phyloP scores from a whole-genome alignment of 1,284 basidiomycete species.

The Rhodotorula sp. region DNA sequence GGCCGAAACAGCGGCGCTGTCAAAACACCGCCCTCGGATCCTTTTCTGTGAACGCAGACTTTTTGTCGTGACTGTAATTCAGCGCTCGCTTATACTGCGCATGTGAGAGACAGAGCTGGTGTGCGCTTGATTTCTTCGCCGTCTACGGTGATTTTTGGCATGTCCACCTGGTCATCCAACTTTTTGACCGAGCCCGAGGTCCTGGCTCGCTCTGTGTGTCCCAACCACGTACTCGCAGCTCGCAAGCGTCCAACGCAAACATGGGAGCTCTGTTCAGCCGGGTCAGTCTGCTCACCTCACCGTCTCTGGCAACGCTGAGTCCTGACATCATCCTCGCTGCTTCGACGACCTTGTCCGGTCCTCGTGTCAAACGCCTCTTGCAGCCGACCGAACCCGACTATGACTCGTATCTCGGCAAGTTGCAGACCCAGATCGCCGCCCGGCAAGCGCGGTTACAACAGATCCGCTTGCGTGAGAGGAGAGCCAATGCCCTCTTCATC shows the following conservation, averaged over 20 bases:
- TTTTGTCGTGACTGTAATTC: too few relatives aligned
- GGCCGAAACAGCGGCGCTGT: too few relatives aligned
- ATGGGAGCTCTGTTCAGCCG: conserved; percentile 23
- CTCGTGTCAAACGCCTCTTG: too few relatives aligned
- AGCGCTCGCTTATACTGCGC: too few relatives aligned
- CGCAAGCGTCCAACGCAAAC: neutral
- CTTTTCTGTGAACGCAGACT: too few relatives aligned
- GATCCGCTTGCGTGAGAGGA: conserved; percentile 78
- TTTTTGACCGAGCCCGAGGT: too few relatives aligned
- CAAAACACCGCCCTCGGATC: too few relatives aligned
- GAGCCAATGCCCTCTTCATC: conserved; percentile 75
- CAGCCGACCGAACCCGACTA: conserved; percentile 50
- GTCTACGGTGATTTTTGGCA: too few relatives aligned
- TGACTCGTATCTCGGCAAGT: conserved; percentile 54
- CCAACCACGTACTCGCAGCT: neutral
- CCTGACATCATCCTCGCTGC: neutral
- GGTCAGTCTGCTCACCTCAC: conserved; percentile 3
- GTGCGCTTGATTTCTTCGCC: too few relatives aligned
- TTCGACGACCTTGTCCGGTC: neutral
- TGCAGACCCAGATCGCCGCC: conserved; percentile 54
- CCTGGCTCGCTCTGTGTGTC: too few relatives aligned
- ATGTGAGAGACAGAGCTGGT: too few relatives aligned
- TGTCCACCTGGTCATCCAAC: too few relatives aligned
- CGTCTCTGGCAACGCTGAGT: neutral
- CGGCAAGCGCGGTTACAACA: conserved; percentile 76